These are phyloP conservation scores for Rhodomyrtus psidioides DNA, from an alignment of 441 rosid genomes.

Conservation along the genomic window DNA sequence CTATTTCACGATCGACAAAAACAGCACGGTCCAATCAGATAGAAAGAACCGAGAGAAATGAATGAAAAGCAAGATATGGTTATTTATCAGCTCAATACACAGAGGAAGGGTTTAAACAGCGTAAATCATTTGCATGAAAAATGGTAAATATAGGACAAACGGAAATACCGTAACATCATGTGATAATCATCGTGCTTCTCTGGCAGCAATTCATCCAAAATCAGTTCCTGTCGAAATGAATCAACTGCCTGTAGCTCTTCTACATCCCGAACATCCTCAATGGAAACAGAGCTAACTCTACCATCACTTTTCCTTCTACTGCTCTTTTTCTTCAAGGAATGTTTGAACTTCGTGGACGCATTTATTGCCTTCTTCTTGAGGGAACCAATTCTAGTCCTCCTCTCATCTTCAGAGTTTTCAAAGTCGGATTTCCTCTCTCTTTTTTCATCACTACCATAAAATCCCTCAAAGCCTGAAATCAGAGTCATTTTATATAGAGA, in stretches of 20 bases:
- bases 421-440: slow-evolving; percentile 93
- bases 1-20: background rate
- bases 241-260: slow-evolving; percentile 88
- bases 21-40: background rate
- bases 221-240: slow-evolving; percentile 68
- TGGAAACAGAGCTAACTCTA: slow-evolving; percentile 86
- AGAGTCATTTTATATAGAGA: background rate
- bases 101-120: background rate
- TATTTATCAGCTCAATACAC: background rate
- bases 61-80: background rate
- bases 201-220: slow-evolving; percentile 78
- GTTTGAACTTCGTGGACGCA: slow-evolving; percentile 87
- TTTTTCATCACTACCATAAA: slow-evolving; percentile 84
- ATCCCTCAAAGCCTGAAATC: slow-evolving; percentile 77
- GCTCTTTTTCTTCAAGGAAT: slow-evolving; percentile 82
- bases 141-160: background rate
- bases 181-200: slow-evolving; percentile 79
- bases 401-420: slow-evolving; percentile 98
- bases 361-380: slow-evolving; percentile 86
- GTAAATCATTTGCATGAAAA: background rate
- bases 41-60: background rate
- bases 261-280: slow-evolving; percentile 85
- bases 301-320: slow-evolving; percentile 82
- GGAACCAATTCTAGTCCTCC: slow-evolving; percentile 87
- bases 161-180: slow-evolving; percentile 71